These are phyloP conservation scores for Melanopsichium pennsylvanicum DNA, from an alignment of 1,284 basidiomycete genomes.

Conservation along the genomic window DNA sequence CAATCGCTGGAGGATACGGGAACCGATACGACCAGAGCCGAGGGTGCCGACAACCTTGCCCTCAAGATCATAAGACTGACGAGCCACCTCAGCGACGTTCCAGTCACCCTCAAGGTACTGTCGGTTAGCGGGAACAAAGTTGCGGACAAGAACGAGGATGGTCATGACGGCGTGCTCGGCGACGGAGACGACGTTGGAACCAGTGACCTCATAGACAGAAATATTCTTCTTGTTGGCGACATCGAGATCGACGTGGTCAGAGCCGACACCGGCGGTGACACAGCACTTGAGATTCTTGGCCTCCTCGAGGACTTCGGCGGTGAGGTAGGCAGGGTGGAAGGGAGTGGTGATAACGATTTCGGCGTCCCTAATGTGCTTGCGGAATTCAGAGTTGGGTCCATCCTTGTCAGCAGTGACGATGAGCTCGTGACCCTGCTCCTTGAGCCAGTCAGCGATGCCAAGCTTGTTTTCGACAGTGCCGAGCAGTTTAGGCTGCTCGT, in stretches of 20 bases:
- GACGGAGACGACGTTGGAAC: conserved; percentile 78
- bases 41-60: conserved; percentile 86
- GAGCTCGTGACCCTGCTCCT: conserved; percentile 77
- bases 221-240: conserved; percentile 83
- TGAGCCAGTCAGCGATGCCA: conserved; percentile 64
- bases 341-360: conserved; percentile 78
- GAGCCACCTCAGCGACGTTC: conserved; percentile 65
- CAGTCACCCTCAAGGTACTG: conserved; percentile 47
- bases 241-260: conserved; percentile 85
- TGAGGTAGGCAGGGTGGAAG: conserved; percentile 83
- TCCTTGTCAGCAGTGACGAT: conserved; percentile 79
- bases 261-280: conserved; percentile 92
- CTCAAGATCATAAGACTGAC: conserved; percentile 78
- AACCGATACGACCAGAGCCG: conserved; percentile 70
- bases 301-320: conserved; percentile 77
- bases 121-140: conserved; percentile 79
- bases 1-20: conserved; percentile 80
- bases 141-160: conserved; percentile 84
- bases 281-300: conserved; percentile 91
- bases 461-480: conserved; percentile 85
- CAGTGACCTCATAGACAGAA: conserved; percentile 78
- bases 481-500: conserved; percentile 82
- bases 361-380: conserved; percentile 81
- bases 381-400: conserved; percentile 82
- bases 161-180: conserved; percentile 88